Conservation (phyloP, 225 moss, liverwort and hornwort genomes). For the Thuidium tamariscinum region DNA sequence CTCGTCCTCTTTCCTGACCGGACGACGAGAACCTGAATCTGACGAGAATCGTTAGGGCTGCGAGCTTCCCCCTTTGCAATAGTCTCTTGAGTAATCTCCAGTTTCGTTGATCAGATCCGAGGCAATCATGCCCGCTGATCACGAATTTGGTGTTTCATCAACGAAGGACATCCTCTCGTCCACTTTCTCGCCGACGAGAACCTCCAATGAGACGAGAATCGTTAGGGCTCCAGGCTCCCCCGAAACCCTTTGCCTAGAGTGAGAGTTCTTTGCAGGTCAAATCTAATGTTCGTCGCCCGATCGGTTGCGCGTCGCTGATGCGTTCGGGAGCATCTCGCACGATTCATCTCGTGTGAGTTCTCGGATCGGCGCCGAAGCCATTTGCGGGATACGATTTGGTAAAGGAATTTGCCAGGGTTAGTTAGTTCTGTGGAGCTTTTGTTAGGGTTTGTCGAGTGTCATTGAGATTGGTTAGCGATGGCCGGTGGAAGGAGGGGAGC, state of each 20-base stretch:
- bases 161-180: neutral
- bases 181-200: neutral
- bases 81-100: too few species aligned
- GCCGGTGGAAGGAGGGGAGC: slow-evolving; percentile 42
- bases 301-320: slow-evolving; percentile 6
- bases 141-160: neutral
- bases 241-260: neutral
- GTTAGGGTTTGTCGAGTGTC: neutral
- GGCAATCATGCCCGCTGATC: neutral
- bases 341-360: neutral
- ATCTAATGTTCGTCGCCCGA: neutral
- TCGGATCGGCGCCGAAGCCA: neutral
- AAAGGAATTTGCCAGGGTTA: neutral
- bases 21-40: neutral
- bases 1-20: neutral
- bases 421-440: neutral
- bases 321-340: slow-evolving; percentile 4
- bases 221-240: slow-evolving; percentile 14
- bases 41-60: slow-evolving; percentile 10
- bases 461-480: slow-evolving; percentile 7
- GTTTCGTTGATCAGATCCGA: neutral
- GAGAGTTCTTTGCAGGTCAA: neutral
- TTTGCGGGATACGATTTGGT: neutral
- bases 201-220: neutral
- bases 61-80: neutral